Conservation (phyloP, 805 yeast genomes). For the Kazachstania viticola region DNA sequence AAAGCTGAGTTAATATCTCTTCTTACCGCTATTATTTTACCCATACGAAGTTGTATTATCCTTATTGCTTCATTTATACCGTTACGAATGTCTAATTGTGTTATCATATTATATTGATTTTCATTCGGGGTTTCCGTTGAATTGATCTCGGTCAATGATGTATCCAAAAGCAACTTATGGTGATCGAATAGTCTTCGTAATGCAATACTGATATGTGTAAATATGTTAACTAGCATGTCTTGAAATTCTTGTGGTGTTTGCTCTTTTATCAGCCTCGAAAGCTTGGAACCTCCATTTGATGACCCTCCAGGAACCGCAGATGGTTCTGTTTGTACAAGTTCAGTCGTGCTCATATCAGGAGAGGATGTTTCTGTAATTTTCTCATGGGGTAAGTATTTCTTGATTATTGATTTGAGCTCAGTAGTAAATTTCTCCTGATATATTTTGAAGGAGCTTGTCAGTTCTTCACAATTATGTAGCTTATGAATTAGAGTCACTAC, state of each 20-base stretch:
- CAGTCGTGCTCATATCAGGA: too few relatives aligned
- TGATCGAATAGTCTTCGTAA: slow-evolving; percentile 64
- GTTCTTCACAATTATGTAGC: slow-evolving; percentile 48
- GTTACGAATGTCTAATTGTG: slow-evolving; percentile 54
- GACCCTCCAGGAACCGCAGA: not conserved
- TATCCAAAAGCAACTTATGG: slow-evolving; percentile 65
- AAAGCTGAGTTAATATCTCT: slow-evolving; percentile 54
- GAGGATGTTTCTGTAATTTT: too few relatives aligned
- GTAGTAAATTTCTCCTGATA: slow-evolving; percentile 59
- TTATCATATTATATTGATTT: slow-evolving; percentile 29
- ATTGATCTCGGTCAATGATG: slow-evolving; percentile 40
- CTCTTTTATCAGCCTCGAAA: slow-evolving; percentile 42
- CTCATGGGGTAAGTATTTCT: slow-evolving; percentile 48
- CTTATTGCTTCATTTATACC: slow-evolving; percentile 60
- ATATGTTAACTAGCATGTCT: slow-evolving; percentile 49
- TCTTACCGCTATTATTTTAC: slow-evolving; percentile 67
- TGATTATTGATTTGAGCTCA: slow-evolving; percentile 65
- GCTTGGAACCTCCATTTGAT: slow-evolving; percentile 24
- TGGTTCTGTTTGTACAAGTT: slow-evolving; percentile 1
- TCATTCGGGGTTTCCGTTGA: slow-evolving; percentile 10
- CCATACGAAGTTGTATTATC: slow-evolving; percentile 62
- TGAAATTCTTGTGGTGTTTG: slow-evolving; percentile 70
- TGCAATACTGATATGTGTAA: slow-evolving; percentile 56
- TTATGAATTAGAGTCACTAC: slow-evolving; percentile 42
- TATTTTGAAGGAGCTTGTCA: slow-evolving; percentile 46